Percentiles rank a stretch among this genome's conserved stretches.
Conservation (phyloP, 441 rosid genomes). For the Populus hybrid region DNA sequence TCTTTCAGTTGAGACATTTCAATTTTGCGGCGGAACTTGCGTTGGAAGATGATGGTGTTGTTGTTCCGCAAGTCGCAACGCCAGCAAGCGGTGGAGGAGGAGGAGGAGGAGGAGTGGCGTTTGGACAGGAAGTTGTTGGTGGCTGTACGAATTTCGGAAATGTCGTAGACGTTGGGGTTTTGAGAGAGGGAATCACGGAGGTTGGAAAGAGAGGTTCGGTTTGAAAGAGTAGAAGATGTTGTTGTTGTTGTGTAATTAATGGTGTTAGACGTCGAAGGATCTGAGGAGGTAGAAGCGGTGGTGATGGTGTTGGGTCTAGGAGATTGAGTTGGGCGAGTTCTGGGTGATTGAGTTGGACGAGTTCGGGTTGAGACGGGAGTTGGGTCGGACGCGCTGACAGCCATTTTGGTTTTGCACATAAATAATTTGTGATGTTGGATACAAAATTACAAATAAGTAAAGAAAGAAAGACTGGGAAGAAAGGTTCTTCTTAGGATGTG, state of each 20-base stretch:
- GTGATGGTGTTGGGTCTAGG: slow-evolving; percentile 13
- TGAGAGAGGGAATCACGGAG: slow-evolving; percentile 65
- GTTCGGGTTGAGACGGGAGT: not conserved
- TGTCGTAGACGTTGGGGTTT: slow-evolving; percentile 66
- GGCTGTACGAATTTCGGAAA: slow-evolving; percentile 75
- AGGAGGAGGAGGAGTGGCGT: slow-evolving; percentile 42
- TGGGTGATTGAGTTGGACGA: not conserved
- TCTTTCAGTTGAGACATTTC: slow-evolving; percentile 37
- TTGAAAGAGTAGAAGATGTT: slow-evolving; percentile 35
- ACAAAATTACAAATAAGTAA: not conserved
- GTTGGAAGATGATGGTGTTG: slow-evolving; percentile 63
- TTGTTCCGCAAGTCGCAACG: slow-evolving; percentile 61
- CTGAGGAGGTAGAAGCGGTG: slow-evolving; percentile 22
- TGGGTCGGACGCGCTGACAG: slow-evolving; percentile 51
- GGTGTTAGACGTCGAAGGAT: slow-evolving; percentile 20
- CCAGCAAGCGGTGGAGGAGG: slow-evolving; percentile 52
- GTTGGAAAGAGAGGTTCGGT: slow-evolving; percentile 59
- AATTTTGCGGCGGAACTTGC: slow-evolving; percentile 59
- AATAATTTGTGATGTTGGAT: not conserved
- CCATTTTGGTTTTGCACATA: slow-evolving; percentile 81
- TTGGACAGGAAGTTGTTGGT: slow-evolving; percentile 82
- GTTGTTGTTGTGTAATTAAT: slow-evolving; percentile 19
- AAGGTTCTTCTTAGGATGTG: too few species aligned
- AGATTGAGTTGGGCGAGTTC: slow-evolving; percentile 32
- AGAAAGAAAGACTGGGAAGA: not conserved